Conservation (phyloP, 2,329 filamentous ascomycete species). For the Fusarium chaquense region DNA sequence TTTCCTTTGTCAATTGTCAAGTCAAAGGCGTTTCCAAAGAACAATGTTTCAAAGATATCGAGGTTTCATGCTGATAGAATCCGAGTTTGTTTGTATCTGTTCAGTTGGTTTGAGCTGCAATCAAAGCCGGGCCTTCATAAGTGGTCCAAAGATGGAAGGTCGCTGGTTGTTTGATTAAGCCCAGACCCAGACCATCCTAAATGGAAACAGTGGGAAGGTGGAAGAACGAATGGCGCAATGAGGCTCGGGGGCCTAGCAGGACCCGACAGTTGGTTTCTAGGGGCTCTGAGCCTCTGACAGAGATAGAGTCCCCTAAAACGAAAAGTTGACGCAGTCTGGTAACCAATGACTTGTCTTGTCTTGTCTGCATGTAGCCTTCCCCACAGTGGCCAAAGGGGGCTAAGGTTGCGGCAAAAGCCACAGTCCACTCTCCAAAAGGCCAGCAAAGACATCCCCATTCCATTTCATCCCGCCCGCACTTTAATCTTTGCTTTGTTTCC, state of each 20-base stretch:
- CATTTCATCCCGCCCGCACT: conserved; percentile 37
- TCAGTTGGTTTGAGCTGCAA: neutral
- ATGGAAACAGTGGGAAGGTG: conserved; percentile 42
- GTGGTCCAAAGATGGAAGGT: conserved; percentile 9
- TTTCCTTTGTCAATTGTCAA: neutral
- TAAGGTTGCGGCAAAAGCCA: conserved; percentile 41
- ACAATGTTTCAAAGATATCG: neutral
- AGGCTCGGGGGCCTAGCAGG: conserved; percentile 21
- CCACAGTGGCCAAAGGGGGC: conserved; percentile 42
- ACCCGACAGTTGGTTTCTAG: conserved; percentile 23
- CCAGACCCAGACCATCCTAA: neutral
- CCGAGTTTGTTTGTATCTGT: neutral
- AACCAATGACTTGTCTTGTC: conserved; percentile 23
- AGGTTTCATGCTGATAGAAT: neutral
- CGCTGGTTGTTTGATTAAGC: conserved; percentile 15
- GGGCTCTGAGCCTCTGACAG: conserved; percentile 5
- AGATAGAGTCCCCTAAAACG: conserved; percentile 33
- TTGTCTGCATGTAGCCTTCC: conserved; percentile 27
- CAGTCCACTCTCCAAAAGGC: conserved; percentile 44
- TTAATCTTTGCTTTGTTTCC: conserved; percentile 25
- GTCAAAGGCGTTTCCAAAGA: conserved; percentile 13
- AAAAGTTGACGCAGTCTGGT: neutral
- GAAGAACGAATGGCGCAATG: conserved; percentile 43
- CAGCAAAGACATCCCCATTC: conserved; percentile 45
- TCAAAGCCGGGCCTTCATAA: neutral